Percentiles rank a stretch among this genome's conserved stretches.
These are phyloP conservation scores for Nelumbo lutea DNA, from an alignment of 164 flowering plant species.

Conservation along the genomic window DNA sequence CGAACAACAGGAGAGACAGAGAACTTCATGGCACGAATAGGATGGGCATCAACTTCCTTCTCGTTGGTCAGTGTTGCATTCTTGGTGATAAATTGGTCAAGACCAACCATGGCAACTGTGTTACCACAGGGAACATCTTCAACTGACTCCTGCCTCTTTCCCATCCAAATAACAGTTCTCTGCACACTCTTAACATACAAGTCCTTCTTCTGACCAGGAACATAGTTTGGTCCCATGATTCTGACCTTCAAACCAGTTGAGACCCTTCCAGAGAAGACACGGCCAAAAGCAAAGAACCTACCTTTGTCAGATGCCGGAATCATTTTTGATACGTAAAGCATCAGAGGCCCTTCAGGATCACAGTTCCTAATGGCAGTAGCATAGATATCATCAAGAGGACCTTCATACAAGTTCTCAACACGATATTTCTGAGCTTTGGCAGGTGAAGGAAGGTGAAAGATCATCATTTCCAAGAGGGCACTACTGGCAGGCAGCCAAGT, in stretches of 20 bases:
- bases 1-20: conserved; percentile 37
- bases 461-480: conserved; percentile 34
- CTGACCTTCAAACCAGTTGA: conserved; percentile 32
- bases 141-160: conserved; percentile 34
- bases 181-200: conserved; percentile 32
- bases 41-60: conserved; percentile 38
- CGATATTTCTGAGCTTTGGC: conserved; percentile 28
- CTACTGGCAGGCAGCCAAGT: conserved; percentile 30
- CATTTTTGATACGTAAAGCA: conserved; percentile 36
- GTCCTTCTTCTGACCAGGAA: conserved; percentile 33
- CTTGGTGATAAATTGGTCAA: conserved; percentile 20
- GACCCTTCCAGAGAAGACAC: conserved; percentile 32
- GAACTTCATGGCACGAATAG: conserved; percentile 39
- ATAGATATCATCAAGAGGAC: conserved; percentile 32
- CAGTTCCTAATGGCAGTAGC: conserved; percentile 32
- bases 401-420: conserved; percentile 35
- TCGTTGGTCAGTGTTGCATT: conserved; percentile 32
- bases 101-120: conserved; percentile 22
- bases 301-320: conserved; percentile 37
- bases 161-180: conserved; percentile 38
- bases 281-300: conserved; percentile 33
- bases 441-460: conserved; percentile 36
- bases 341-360: conserved; percentile 32
- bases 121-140: conserved; percentile 23
- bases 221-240: conserved; percentile 34